These are phyloP conservation scores for Kregervanrija fluxuum DNA, from an alignment of 805 yeast species.

Conservation along the genomic window DNA sequence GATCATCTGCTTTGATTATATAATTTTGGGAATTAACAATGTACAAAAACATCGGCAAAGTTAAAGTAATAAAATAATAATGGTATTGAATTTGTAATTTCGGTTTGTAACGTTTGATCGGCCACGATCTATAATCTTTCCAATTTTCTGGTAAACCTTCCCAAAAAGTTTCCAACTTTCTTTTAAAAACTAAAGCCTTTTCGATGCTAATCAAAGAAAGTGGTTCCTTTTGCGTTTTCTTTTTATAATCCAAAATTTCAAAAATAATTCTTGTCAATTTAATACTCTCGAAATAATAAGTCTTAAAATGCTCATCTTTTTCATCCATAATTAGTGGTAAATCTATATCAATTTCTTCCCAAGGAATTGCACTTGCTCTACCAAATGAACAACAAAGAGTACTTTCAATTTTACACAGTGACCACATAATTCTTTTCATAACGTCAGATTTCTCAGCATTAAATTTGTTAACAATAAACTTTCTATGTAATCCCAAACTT, in stretches of 20 bases:
- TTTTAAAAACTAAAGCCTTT: slow-evolving; percentile 31
- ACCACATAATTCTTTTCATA: slow-evolving; percentile 37
- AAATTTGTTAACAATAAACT: slow-evolving; percentile 29
- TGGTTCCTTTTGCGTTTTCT: slow-evolving; percentile 31
- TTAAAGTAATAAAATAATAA: slow-evolving; percentile 33
- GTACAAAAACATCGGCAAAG: slow-evolving; percentile 37
- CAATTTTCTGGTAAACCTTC: slow-evolving; percentile 26
- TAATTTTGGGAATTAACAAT: slow-evolving; percentile 30
- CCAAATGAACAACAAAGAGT: slow-evolving; percentile 38
- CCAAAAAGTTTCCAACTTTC: slow-evolving; percentile 29
- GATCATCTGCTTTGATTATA: slow-evolving; percentile 32
- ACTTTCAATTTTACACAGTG: slow-evolving; percentile 35
- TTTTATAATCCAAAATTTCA: slow-evolving; percentile 34
- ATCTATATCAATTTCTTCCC: slow-evolving; percentile 37
- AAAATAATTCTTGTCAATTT: slow-evolving; percentile 32
- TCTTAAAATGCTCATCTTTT: slow-evolving; percentile 24
- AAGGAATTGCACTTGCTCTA: slow-evolving; percentile 36
- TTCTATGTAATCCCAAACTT: slow-evolving; percentile 41
- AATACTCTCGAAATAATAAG: slow-evolving; percentile 28
- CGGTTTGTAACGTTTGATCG: slow-evolving; percentile 32
- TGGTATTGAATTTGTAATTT: slow-evolving; percentile 36
- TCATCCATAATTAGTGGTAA: slow-evolving; percentile 28
- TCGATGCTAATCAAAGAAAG: slow-evolving; percentile 34
- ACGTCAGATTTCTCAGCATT: slow-evolving; percentile 30
- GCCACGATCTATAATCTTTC: slow-evolving; percentile 27